Percentiles rank a stretch among this genome's conserved stretches.
Evolutionary conservation across 768 basidiomycete genomes (phyloP).

Genomic region (Pleurotus ostreatus): DNA sequence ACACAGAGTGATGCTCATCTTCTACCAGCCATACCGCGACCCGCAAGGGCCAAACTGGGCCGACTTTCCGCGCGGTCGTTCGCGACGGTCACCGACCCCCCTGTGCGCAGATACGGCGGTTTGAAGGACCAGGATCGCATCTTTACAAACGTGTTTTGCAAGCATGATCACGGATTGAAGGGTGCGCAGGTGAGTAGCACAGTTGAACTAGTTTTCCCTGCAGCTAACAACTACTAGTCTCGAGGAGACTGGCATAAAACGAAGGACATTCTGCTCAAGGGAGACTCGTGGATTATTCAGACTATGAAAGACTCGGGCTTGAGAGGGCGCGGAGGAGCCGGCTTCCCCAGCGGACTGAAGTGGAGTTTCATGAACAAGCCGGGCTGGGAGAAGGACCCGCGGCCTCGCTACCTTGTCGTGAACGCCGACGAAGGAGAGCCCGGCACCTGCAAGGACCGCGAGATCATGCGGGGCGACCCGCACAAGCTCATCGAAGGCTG

Average conservation of each 20-base stretch:
- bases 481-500: conserved; percentile 99
- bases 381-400: conserved; percentile 92
- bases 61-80: conserved; percentile 37
- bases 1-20: no score
- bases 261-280: conserved; percentile 93
- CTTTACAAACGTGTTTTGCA: conserved; percentile 87
- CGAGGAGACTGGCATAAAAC: conserved; percentile 99
- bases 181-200: conserved; percentile 70
- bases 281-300: conserved; percentile 96
- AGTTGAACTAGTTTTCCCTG: background rate
- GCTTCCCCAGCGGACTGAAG: conserved; percentile 94
- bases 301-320: conserved; percentile 95
- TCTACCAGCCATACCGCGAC: conserved; percentile 18
- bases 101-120: conserved; percentile 88
- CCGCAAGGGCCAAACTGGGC: conserved; percentile 23
- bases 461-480: conserved; percentile 96
- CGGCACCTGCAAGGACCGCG: conserved; percentile 98
- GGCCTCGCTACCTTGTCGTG: conserved; percentile 94
- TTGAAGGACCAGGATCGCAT: conserved; percentile 93
- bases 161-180: conserved; percentile 90
- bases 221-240: conserved; percentile 40
- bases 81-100: conserved; percentile 80
- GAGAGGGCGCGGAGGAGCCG: conserved; percentile 93
- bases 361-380: conserved; percentile 99
- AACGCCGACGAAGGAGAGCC: conserved; percentile 99